Base-by-base conservation (phyloP, 441 rosid genomes). In the Manihot esculenta region DNA sequence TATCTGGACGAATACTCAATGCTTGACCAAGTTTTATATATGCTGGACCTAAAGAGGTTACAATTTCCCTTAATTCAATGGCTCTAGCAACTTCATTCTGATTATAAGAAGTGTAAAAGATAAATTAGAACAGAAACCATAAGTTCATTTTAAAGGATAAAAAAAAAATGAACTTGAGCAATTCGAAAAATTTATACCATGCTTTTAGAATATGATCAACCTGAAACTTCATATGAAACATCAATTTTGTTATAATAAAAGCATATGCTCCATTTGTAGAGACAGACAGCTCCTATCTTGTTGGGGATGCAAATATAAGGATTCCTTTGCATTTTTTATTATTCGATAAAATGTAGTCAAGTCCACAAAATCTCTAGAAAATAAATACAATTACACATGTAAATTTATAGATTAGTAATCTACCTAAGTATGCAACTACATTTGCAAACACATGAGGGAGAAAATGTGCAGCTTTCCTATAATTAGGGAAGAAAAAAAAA, bases 1-100 rank as follows among this genome's bases (percentile, higher is more conserved):
- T 90, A 81, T 94, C 97, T 9, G 97, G 99, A 48, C 99, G 96
- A 78, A 94, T 94, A 79, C 99, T 94, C 81, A 94, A 83, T 77
- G 99, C 99, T 79, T 94, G 97, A 74, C 99, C 99, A 76, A 94
- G 97, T 78, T 94, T 94, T 68, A 94, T 88, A 73, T 92, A 94
- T 14, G 97, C 97, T 75, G 99, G 99, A 77, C 99, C 97, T 88
- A 94, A 84, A 20, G 97, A 92, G 66, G 97, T 94, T 24, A 94
- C 97, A 62, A 94, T 94, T 42, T 94, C 97, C 85, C 99, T 90
- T 73, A 94, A 66, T 77, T 94, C 99, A 78, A 92, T 94, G 66
- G 99, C 99, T 73, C 99, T 90, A 56, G 96, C 77, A 73, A 94
- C 97, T 84, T 94, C 97, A 84, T 94, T 94, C 99, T 88, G 89